Percentiles rank a stretch among this genome's conserved stretches.
Conservation (phyloP, 208 protist species). For the Phytomonas sp. region DNA sequence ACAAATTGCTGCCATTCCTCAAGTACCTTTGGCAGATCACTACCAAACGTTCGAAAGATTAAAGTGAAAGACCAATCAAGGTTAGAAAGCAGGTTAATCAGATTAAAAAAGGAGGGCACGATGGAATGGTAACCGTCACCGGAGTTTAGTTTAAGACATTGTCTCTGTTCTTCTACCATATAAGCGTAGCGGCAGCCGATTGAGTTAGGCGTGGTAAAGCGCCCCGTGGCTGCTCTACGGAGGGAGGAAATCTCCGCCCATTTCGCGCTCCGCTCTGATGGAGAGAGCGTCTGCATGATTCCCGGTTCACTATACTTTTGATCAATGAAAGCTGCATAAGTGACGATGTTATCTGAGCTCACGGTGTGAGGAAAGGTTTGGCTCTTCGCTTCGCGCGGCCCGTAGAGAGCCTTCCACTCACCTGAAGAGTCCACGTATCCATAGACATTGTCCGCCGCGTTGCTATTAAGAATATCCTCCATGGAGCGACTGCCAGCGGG, state of each 20-base stretch:
- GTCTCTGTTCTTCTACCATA: conserved; percentile 63
- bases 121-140: conserved; percentile 36
- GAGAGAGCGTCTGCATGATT: conserved; percentile 59
- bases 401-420: conserved; percentile 37
- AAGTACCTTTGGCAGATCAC: conserved; percentile 60
- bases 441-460: conserved; percentile 69
- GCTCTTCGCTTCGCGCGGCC: conserved; percentile 24
- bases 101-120: conserved; percentile 78
- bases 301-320: conserved; percentile 34
- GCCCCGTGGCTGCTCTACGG: conserved; percentile 33
- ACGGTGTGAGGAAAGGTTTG: no score
- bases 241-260: conserved; percentile 55
- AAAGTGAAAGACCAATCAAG: conserved; percentile 75
- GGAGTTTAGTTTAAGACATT: conserved; percentile 20
- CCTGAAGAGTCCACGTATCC: conserved; percentile 27
- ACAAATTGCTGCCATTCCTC: conserved; percentile 78
- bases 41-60: conserved; percentile 86
- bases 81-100: conserved; percentile 77
- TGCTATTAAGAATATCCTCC: conserved; percentile 85
- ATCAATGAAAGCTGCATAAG: conserved; percentile 71
- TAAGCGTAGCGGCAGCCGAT: conserved; percentile 45
- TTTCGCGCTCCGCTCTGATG: conserved; percentile 30
- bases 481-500: conserved; percentile 57
- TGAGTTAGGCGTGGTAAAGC: conserved; percentile 58
- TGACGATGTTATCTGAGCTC: conserved; percentile 18